Base-by-base conservation (phyloP, 768 basidiomycete species). In the Lyophyllum shimeji region DNA sequence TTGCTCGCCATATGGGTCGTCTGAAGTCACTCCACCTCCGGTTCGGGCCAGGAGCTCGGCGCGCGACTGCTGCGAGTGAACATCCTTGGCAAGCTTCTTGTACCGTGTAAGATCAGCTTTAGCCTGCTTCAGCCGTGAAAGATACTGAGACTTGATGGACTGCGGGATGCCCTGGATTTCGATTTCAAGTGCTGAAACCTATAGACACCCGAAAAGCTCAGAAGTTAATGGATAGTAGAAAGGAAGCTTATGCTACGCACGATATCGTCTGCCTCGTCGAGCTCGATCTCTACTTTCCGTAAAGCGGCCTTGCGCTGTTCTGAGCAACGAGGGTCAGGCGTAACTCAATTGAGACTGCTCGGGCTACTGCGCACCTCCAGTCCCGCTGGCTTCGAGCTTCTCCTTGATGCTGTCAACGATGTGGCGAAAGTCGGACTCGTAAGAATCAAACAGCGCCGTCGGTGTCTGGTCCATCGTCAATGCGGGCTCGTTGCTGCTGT, bases 231-330 rank as follows among this genome's bases (percentile, higher is more conserved):
- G 18, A 7, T 31, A 20, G 20, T 24, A 40, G 1, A 40, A 53
- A 40, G 18, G 2, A 17, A 7, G 15, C 15, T 9, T 1, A 49
- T 25, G 12, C 9, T 1, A 71, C 89, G 46, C 61, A 90, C 94
- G 70, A 95, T 90, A 76, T 97, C 95, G 59, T 95, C 94, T 0
- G 93, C 95, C 66, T 96, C 95, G 63, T 97, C 95, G 0, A 98
- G 75, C 66, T 95, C 93, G 67, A 93, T 85, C 66, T 94, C 90
- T 2, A 93, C 87, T 59, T 86, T 81, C 50, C 94, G 76, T 52
- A 97, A 72, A 0, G 87, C 79, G 0, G 91, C 82, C 69, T 93
- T 94, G 50, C 87, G 82, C 63, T 90, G 85, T 70, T 97, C 95
- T 94, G 52, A 9, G 25, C 42, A 40, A n/a, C 46, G 25, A n/a